Conservation (phyloP, 345 rosid genomes). For the Ricinus communis region DNA sequence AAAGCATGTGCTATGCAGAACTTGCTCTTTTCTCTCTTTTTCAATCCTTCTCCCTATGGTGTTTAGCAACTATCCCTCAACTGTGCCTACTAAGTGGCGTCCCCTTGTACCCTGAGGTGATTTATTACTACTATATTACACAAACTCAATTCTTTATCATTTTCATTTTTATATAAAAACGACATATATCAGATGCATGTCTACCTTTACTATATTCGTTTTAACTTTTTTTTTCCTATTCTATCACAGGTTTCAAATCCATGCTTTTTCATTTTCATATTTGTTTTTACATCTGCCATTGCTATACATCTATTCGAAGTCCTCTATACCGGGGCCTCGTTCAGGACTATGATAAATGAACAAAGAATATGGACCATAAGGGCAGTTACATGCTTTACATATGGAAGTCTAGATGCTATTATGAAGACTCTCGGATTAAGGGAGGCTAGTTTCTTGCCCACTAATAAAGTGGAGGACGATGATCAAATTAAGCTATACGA, state of each 20-base stretch:
- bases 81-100: conserved; percentile 39
- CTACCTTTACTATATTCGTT: too few relatives aligned
- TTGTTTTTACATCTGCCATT: conserved; percentile 28
- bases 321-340: conserved; percentile 16
- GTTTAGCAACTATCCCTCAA: conserved; percentile 44
- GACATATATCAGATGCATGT: too few relatives aligned
- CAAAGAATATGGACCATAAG: conserved; percentile 45
- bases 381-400: conserved; percentile 21
- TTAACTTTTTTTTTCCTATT: background rate
- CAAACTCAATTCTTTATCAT: too few relatives aligned
- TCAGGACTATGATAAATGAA: conserved; percentile 30
- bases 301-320: conserved; percentile 30
- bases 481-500: conserved; percentile 31
- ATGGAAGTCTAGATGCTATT: conserved; percentile 37
- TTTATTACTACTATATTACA: too few relatives aligned
- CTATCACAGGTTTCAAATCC: conserved; percentile 28
- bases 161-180: too few relatives aligned
- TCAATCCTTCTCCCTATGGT: conserved; percentile 28
- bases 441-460: conserved; percentile 41
- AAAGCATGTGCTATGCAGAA: conserved; percentile 27
- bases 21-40: conserved; percentile 19
- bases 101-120: conserved; percentile 44
- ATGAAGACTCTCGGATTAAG: conserved; percentile 27
- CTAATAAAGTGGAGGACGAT: conserved; percentile 29
- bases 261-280: conserved; percentile 18